phyloP scores from a whole-genome alignment of 1,284 basidiomycete genomes.

The Tetrapyrgos nigripes region DNA sequence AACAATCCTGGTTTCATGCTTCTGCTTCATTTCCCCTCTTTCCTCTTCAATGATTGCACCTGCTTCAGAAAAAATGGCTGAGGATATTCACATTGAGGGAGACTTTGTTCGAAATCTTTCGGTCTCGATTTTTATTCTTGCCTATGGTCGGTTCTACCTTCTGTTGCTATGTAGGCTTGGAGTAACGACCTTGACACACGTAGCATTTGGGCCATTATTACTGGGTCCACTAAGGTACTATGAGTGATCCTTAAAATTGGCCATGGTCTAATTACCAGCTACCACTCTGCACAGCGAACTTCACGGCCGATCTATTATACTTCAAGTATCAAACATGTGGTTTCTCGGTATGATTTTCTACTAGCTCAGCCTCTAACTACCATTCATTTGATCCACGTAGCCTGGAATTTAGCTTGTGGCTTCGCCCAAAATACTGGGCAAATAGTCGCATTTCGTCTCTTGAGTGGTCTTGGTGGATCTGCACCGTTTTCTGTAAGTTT shows the following conservation, averaged over 20 bases:
- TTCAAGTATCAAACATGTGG: background rate
- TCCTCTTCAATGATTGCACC: background rate
- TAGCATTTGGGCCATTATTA: constrained; percentile 2
- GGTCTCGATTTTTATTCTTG: background rate
- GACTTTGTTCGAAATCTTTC: background rate
- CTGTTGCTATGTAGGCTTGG: background rate
- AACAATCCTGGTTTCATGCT: background rate
- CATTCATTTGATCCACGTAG: constrained; percentile 23
- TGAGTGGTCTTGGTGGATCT: constrained; percentile 68
- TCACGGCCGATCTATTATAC: background rate
- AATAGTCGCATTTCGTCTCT: constrained; percentile 67
- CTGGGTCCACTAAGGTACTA: constrained; percentile 3
- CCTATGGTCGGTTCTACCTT: background rate
- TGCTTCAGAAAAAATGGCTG: background rate
- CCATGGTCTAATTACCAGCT: too few species aligned
- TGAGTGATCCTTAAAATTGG: too few species aligned
- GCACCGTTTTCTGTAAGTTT: constrained; percentile 69
- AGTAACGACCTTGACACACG: background rate
- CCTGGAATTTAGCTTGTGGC: constrained; percentile 70
- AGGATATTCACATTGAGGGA: background rate
- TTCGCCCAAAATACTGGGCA: constrained; percentile 64
- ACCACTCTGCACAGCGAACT: too few species aligned
- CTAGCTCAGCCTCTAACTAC: background rate
- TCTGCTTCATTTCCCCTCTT: background rate
- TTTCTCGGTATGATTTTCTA: background rate